A percentile compares a stretch with the other conserved stretches of the same genome.
These are phyloP conservation scores for Boletus eberwhitei DNA, from an alignment of 768 basidiomycete species.

Conservation along the genomic window DNA sequence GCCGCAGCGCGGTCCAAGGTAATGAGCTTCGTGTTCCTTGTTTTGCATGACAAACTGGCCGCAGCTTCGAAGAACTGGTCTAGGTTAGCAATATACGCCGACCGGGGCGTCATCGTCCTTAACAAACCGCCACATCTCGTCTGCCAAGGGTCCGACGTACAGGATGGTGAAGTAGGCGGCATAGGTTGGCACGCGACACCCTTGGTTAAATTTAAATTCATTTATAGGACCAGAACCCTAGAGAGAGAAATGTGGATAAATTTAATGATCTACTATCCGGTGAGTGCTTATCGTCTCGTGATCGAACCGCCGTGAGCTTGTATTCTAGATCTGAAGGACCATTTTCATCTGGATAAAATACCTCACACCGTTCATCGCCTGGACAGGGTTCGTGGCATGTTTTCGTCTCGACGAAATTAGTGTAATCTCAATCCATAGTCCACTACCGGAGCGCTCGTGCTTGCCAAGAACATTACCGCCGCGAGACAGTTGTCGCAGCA, in stretches of 20 bases:
- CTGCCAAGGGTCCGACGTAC: conserved; percentile 42
- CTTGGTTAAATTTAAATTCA: background rate
- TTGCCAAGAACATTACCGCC: conserved; percentile 43
- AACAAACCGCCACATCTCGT: conserved; percentile 61
- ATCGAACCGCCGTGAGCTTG: background rate
- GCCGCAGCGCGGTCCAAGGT: conserved; percentile 22
- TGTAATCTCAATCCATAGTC: conserved; percentile 33
- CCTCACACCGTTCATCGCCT: conserved; percentile 61
- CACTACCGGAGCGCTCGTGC: conserved; percentile 61
- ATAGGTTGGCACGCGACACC: background rate
- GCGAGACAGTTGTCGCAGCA: conserved; percentile 55
- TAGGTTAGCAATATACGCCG: conserved; percentile 45
- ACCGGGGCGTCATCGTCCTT: conserved; percentile 50
- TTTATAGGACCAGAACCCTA: conserved; percentile 17
- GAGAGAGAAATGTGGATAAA: conserved; percentile 28
- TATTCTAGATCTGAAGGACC: conserved; percentile 27
- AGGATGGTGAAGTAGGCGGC: conserved; percentile 20
- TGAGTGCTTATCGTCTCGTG: conserved; percentile 15
- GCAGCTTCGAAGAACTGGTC: conserved; percentile 29
- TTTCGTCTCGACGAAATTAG: background rate
- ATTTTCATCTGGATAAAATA: conserved; percentile 32
- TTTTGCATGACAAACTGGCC: background rate
- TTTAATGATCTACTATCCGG: conserved; percentile 39
- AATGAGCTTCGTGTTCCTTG: background rate
- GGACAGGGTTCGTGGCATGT: conserved; percentile 48